Conservation (phyloP, 164 flowering plant species). For the Magnolia sinica region DNA sequence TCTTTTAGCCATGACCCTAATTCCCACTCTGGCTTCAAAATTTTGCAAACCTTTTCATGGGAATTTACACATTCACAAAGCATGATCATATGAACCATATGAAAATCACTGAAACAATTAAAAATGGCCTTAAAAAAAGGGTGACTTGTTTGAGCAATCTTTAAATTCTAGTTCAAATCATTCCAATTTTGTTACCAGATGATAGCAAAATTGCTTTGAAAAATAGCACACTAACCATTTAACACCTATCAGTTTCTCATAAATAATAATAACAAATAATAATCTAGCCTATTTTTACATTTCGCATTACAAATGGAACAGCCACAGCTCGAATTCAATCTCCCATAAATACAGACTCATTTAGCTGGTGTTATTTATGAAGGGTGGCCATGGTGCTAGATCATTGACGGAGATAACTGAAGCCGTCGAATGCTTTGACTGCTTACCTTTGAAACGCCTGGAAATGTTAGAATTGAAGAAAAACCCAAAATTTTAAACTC, state of each 20-base stretch:
- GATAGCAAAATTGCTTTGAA: no score
- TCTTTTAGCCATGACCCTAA: no score
- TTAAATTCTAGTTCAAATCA: no score
- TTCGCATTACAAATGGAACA: neutral
- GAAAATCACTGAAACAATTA: no score
- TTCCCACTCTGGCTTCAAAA: no score
- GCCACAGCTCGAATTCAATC: neutral
- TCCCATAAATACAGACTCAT: neutral
- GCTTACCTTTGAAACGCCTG: neutral
- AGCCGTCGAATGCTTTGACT: neutral
- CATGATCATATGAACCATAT: no score
- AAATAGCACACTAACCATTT: neutral
- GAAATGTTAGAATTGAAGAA: neutral
- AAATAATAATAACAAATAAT: no score
- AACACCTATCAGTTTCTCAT: neutral
- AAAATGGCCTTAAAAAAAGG: no score
- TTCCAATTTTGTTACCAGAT: no score
- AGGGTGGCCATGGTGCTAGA: neutral
- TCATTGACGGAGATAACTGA: neutral
- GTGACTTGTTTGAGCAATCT: no score
- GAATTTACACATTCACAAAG: no score
- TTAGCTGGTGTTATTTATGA: neutral
- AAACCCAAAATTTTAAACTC: conserved; percentile 8
- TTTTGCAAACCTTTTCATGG: no score
- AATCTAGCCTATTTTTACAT: neutral